Base-by-base conservation (phyloP, 2,329 filamentous ascomycete genomes). In the Geoglossum cookeanum region DNA sequence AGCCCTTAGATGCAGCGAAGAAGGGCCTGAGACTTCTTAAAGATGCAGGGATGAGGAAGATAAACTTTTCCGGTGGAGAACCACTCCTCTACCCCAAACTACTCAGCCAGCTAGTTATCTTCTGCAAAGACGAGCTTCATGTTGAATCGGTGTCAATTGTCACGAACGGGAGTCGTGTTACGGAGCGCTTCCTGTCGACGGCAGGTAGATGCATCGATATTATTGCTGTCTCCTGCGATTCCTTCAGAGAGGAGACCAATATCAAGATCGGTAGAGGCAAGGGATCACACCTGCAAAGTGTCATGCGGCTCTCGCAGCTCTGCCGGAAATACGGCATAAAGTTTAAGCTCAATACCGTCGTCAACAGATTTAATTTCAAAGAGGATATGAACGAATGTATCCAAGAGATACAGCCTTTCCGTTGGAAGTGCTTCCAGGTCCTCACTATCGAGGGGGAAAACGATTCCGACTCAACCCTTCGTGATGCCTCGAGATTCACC, bases 331-430 rank as follows among this genome's bases (percentile, higher is more conserved):
- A 70, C 29, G 69, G 70, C 1, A 72, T 79, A 63, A 75, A 72
- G 64, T 78, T 80, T 68, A 79, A 80, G 67, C 63, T 79, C 55
- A 80, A 80, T 65, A 79, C 77, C 0, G 76, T 79, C 0, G 71
- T 79, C 3, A 72, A 71, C 62, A 65, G 61, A 1, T 65, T 72
- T 55, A 79, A 79, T 61, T 74, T 66, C 64, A 56, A 72, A 1
- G 76, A 80, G 63, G 72, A 76, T 59, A 77, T 76, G 74, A 68
- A 66, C 45, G 61, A 58, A n/a, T 8, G 44, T 27, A 68, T 79
- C 6, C 57, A 62, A 13, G 47, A 61, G 44, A 64, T 79, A 9
- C 63, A 64, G 3, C 76, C 76, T 1, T 77, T 76, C 59, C 71
- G 77, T 0, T 79, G 76, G 76, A 79, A 78, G 62, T 71, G 68